Evolutionary conservation across 257 asterid species (phyloP), one percentile per base, ranked within the genome.

Genomic region (Solanum sejunctum): DNA sequence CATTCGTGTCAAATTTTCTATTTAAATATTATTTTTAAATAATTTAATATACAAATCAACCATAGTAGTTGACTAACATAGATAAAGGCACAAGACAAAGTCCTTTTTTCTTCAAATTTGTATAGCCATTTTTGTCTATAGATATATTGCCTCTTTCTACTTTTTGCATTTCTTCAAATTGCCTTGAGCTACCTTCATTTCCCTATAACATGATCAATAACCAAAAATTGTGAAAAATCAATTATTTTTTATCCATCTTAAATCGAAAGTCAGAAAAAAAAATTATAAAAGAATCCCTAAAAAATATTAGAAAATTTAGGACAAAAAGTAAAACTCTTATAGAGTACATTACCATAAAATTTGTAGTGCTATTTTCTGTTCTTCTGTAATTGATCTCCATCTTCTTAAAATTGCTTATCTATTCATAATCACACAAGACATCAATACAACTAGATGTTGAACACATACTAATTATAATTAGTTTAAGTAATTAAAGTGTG

Each of bases 41-140:
- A 56, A 56, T 56, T 17, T 0, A 4, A 56, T 17, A 56, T 2
- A 56, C 21, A 56, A 8, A 83, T 87, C 85, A 88, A 11, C 87
- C 90, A 8, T 87, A 55, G 77, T 91, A 88, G 67, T 91, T 80
- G 23, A 88, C 77, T 56, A 92, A 81, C 58, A 88, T 84, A 58
- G 95, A 92, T 83, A 90, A 77, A 20, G 95, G 95, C 89, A 93
- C 88, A 80, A 92, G 83, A 85, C 94, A 93, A 6, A 91, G 67
- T 51, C 95, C 95, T 66, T 86, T 92, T 70, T 88, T 92, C 91
- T 88, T 87, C 36, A 91, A 87, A 72, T 90, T 91, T 21, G 43
- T 79, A 52, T 84, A 85, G 16, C 82, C 87, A 64, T 45, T 66
- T n/a, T 83, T 87, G 80, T 92, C 88, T 52, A 39, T 49, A 23